Evolutionary conservation across 768 basidiomycete species (phyloP), one percentile per base, ranked within the genome.

Genomic region (Termitomyces sp.): DNA sequence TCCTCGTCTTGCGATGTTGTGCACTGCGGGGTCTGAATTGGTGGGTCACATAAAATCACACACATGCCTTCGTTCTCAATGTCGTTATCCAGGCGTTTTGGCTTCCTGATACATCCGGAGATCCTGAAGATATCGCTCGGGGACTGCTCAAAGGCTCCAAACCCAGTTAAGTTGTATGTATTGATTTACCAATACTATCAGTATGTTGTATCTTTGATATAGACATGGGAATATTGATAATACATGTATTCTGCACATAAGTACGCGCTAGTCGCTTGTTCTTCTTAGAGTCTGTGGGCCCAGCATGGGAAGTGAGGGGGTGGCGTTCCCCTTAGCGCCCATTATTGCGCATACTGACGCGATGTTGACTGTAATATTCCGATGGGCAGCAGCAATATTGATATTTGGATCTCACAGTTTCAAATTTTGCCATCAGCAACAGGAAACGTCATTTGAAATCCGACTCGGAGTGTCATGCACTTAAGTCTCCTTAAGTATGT

Each of bases 1-100:
- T 71, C 95, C 96, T 8, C 84, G 92, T 60, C 81, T 84, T 62
- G 89, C 89, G 35, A 96, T 98, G 94, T 81, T 98, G 80, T 87
- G 84, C 60, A 86, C 85, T 12, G 93, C 92, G 32, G 93, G 94
- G 18, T 79, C 84, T 62, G 93, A 96, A 70, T 71, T 97, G 78
- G 96, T 95, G 65, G 65, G 82, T 73, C 18, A 56, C 64, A 44
- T 64, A 28, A 59, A 50, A n/a, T 36, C 55, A 28, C 22, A 46
- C 8, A 33, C 7, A 6, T 36, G 59, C 52, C 4, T 58, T 52
- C 20, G 12, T 61, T 55, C 49, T 57, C 58, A 2, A 66, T 18
- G 52, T 39, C 33, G 54, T 58, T 53, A 33, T 63, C 15, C 58
- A 81, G 78, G 77, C 79, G n/a, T 82, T 78, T 65, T 80, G 76